A percentile compares a stretch with the other conserved stretches of the same genome.
phyloP scores from a whole-genome alignment of 148 eudicot species.

The Mesembryanthemum crystallinum region DNA sequence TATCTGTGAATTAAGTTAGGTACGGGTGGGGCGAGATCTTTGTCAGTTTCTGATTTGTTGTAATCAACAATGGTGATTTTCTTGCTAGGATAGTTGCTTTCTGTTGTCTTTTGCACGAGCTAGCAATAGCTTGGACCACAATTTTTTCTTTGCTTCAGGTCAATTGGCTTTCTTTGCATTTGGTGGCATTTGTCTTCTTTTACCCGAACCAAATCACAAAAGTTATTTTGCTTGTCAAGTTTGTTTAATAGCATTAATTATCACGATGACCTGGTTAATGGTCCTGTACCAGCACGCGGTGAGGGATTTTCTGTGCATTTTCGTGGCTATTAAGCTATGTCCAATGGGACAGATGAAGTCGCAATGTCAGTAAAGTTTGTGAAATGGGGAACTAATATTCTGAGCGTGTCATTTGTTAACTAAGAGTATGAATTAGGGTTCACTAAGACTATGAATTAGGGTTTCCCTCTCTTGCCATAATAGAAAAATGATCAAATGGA shows the following conservation, averaged over 20 bases:
- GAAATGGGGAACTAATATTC: neutral
- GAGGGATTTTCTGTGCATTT: neutral
- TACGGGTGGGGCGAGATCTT: neutral
- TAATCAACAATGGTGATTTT: slow-evolving; percentile 24
- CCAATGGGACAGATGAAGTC: neutral
- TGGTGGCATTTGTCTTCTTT: slow-evolving; percentile 26
- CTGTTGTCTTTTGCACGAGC: neutral
- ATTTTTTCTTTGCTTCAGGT: slow-evolving; percentile 12
- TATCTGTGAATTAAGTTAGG: slow-evolving; percentile 11
- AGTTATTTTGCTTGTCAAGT: slow-evolving; percentile 8
- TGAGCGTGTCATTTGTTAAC: neutral
- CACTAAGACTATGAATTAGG: too few relatives aligned
- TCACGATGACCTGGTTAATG: slow-evolving; percentile 16
- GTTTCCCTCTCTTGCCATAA: neutral
- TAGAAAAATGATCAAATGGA: neutral
- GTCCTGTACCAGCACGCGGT: neutral
- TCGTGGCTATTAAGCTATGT: neutral
- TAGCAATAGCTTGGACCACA: slow-evolving; percentile 37
- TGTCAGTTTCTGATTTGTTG: slow-evolving; percentile 29
- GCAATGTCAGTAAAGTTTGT: too few relatives aligned
- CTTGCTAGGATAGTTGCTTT: slow-evolving; percentile 1
- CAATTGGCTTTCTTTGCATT: slow-evolving; percentile 9
- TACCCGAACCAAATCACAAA: slow-evolving; percentile 16
- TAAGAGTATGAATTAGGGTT: too few relatives aligned
- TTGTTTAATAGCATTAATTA: slow-evolving; percentile 10